Conservation (phyloP, 345 rosid genomes). For the Murraya koenigii region DNA sequence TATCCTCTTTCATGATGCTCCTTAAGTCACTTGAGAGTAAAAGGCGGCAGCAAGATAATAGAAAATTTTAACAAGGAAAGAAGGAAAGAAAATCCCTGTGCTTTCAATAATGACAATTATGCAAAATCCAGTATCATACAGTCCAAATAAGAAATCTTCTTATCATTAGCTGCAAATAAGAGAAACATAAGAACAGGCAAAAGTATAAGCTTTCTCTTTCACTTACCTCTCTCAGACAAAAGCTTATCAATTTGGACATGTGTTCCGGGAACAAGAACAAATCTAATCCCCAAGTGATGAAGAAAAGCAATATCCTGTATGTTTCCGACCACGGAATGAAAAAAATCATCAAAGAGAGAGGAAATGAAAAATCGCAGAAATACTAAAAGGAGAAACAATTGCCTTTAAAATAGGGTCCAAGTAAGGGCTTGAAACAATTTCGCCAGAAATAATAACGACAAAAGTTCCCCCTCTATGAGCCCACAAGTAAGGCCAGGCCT, state of each 20-base stretch:
- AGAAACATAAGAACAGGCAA: background rate
- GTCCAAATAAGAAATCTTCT: background rate
- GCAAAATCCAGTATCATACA: background rate
- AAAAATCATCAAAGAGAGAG: too few species aligned
- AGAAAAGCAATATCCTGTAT: constrained; percentile 91
- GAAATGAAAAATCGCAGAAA: too few species aligned
- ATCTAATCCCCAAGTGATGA: constrained; percentile 82
- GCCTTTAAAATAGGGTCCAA: constrained; percentile 79
- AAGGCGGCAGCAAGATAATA: background rate
- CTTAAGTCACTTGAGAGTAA: background rate
- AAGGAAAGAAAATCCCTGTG: background rate
- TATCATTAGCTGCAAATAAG: background rate
- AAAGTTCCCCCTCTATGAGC: constrained; percentile 81
- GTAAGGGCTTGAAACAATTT: constrained; percentile 48
- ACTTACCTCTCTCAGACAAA: constrained; percentile 73
- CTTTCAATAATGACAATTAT: background rate
- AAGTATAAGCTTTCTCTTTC: background rate
- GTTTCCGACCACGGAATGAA: background rate
- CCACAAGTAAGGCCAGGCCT: constrained; percentile 97
- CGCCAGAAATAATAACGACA: constrained; percentile 71
- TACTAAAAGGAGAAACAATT: background rate
- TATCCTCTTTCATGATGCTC: background rate
- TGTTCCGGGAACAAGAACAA: constrained; percentile 85
- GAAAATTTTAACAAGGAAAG: background rate
- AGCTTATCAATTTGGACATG: constrained; percentile 87